Conservation (phyloP, 768 basidiomycete species). For the Hericium alpestre region DNA sequence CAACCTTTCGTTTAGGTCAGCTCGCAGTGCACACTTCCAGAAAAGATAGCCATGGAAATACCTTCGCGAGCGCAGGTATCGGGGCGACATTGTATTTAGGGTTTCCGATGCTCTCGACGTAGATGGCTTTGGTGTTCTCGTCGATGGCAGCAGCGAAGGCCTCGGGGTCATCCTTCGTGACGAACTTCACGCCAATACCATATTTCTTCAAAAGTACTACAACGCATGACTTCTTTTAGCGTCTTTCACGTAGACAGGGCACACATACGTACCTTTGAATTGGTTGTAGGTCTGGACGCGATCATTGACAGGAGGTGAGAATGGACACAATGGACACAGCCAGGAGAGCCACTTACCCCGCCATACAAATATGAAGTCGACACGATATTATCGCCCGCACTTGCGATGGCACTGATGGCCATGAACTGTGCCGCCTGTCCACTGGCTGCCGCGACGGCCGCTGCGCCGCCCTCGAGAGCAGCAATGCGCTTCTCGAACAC, state of each 20-base stretch:
- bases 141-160: slow-evolving; percentile 62
- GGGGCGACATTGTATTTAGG: slow-evolving; percentile 62
- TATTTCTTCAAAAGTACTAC: slow-evolving; percentile 44
- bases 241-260: background rate
- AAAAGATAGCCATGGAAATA: slow-evolving; percentile 13
- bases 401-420: slow-evolving; percentile 31
- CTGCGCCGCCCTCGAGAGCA: slow-evolving; percentile 69
- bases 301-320: too few species aligned
- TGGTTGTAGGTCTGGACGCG: slow-evolving; percentile 53
- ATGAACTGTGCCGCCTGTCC: slow-evolving; percentile 75
- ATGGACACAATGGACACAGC: background rate
- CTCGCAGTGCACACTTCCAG: background rate
- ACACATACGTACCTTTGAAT: slow-evolving; percentile 40
- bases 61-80: slow-evolving; percentile 60
- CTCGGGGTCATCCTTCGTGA: slow-evolving; percentile 42
- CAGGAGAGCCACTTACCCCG: slow-evolving; percentile 33
- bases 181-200: slow-evolving; percentile 56
- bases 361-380: slow-evolving; percentile 60
- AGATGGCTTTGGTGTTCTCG: slow-evolving; percentile 67
- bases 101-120: slow-evolving; percentile 72
- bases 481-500: slow-evolving; percentile 75
- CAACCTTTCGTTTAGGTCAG: slow-evolving; percentile 31
- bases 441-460: slow-evolving; percentile 63
- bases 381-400: slow-evolving; percentile 69
- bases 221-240: background rate